Base-by-base conservation (phyloP, 2,329 filamentous ascomycete species). In the Alternaria tenuissima region DNA sequence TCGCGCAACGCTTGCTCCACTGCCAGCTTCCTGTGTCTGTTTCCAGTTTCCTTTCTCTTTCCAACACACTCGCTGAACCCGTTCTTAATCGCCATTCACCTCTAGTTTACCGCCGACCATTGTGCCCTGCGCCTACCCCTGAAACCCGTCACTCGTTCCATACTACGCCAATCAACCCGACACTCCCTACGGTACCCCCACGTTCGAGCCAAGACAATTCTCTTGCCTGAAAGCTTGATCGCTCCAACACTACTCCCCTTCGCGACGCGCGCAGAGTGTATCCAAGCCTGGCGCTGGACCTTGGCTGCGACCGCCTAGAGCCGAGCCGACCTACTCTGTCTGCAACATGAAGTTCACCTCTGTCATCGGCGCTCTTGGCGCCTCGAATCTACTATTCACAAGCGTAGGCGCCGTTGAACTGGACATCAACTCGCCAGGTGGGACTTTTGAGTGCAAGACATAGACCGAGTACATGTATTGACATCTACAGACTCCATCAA, bases 401-500 rank as follows among this genome's bases (percentile, higher is more conserved):
- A 64, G 70, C 53, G 73, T 69, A 9, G 67, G 69, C 36, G 77
- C 76, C 9, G 69, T 79, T 42, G 65, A 74, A 1, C 55, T 79
- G 36, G 66, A 76, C 55, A 63, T 76, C 18, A 69, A 54, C 39
- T 67, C 68, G 30, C 56, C 67, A 54, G 72, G 77, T 79, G 67
- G 32, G 71, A 52, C 28, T 30, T 22, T 41, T 47, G 32, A 49
- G 16, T 55, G 20, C 43, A 41, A 39, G 18, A 38, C 14, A 16
- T 41, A 38, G 22, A 22, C 61, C 26, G 39, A 39, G 14, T 24
- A 38, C 18, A 44, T 20, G 20, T 47, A 55, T 67, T 74, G 51
- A 73, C 60, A 42, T 39, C 5, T n/a, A 18, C 68, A 90, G 88
- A 79, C 34, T 91, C 88, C 0, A 84, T 92, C 68, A 86, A 85